Base-by-base conservation (phyloP, 768 basidiomycete genomes). In the Boletus coccyginus region DNA sequence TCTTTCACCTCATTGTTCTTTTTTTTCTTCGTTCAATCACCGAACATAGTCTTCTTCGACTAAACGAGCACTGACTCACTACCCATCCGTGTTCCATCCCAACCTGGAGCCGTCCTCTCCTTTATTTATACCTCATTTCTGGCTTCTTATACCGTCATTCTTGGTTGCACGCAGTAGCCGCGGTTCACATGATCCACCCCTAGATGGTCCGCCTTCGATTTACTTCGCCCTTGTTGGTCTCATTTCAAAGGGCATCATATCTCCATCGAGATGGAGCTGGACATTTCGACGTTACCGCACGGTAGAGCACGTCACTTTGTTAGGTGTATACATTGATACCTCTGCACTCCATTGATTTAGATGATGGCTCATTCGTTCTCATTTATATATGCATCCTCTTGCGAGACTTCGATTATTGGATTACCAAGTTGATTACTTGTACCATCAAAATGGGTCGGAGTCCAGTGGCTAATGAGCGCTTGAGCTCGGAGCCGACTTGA, bases 191-290 rank as follows among this genome's bases (percentile, higher is more conserved):
- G 29, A 24, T 38, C n/a, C 16, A 46, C 57, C 48, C 19, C 43
- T 59, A 32, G 43, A 58, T 41, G n/a, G 35, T 54, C 46, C 40
- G 21, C 21, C 43, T 58, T 66, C 13, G 49, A 29, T 52, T 43
- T 53, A 24, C n/a, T 32, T 49, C 31, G 46, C 53, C 56, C 19
- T 51, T n/a, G 0, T 52, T 50, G 29, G 17, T 54, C 51, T 44
- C 50, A 32, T 53, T 58, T 47, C 32, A 27, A 50, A 42, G 52
- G 48, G 50, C 33, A 52, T 53, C 38, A 40, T 56, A 59, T 57
- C 59, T 56, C 58, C 61, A 57, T 51, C 39, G 31, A 49, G 46
- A 36, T 65, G 62, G 65, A 68, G 65, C 58, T 59, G 66, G 59
- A 52, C 47, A 55, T 59, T 57, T 57, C 42, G 14, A 24, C 44